phyloP scores from a whole-genome alignment of 176 grass and related monocot genomes.

The Pharus latifolius region DNA sequence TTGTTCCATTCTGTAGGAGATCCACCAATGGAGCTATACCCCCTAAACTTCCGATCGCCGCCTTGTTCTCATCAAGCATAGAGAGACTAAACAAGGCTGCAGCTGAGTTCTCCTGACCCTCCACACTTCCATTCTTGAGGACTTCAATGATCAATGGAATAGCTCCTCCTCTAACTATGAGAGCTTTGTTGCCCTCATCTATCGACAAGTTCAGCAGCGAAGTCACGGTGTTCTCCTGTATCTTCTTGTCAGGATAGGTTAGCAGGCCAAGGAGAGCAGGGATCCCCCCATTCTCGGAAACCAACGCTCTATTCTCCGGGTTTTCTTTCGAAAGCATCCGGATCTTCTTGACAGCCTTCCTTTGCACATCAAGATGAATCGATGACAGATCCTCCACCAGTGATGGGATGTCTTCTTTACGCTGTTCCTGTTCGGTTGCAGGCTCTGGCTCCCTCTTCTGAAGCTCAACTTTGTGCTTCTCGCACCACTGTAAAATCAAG shows the following conservation, averaged over 20 bases:
- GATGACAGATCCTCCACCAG: conserved; percentile 42
- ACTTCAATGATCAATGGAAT: conserved; percentile 56
- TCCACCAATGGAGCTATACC: conserved; percentile 46
- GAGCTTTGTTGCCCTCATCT: conserved; percentile 49
- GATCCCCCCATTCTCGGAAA: conserved; percentile 33
- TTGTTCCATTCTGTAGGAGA: conserved; percentile 39
- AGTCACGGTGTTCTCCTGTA: conserved; percentile 52
- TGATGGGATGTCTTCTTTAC: conserved; percentile 30
- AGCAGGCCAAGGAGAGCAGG: conserved; percentile 37
- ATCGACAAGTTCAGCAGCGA: conserved; percentile 58
- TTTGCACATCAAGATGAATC: conserved; percentile 51
- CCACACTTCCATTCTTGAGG: conserved; percentile 40
- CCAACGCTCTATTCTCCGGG: conserved; percentile 33
- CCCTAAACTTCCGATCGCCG: conserved; percentile 25
- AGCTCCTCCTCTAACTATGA: conserved; percentile 43
- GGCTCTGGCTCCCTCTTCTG: conserved; percentile 18
- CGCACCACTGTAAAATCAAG: conserved; percentile 62
- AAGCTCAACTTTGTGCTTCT: conserved; percentile 52
- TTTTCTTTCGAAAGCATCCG: conserved; percentile 62
- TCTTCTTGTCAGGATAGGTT: conserved; percentile 45
- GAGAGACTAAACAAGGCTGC: conserved; percentile 57
- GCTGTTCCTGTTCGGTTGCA: neutral
- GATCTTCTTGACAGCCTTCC: conserved; percentile 58
- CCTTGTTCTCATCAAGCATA: conserved; percentile 60
- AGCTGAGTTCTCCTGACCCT: conserved; percentile 58